Evolutionary conservation across 2,329 filamentous ascomycete genomes (phyloP), one percentile per base, ranked within the genome.

Genomic region (Colletotrichum sp.): DNA sequence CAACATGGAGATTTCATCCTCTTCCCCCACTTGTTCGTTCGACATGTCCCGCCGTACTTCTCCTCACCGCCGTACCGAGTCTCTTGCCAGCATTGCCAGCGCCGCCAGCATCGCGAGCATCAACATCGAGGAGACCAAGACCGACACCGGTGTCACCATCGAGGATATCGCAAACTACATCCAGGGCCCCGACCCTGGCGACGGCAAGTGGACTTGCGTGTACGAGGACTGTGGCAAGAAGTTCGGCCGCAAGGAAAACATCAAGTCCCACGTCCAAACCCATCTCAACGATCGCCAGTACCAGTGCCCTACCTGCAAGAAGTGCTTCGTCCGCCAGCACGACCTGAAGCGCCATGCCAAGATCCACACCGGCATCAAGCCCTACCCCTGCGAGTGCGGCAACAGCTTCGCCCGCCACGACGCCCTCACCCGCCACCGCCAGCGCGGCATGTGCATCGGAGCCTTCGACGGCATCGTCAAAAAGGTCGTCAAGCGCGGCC

Each of bases 221-320:
- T 96, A 87, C 73, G 89, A 95, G 10, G 93, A 93, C 32, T 99
- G 97, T 85, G 91, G 93, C 80, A 98, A 98, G 85, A 92, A 93
- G 69, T 99, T 99, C 83, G 96, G 96, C n/a, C 92, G 97, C 80
- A 98, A 98, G 84, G 97, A 99, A 85, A 99, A 99, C 86, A 98
- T 99, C 88, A 98, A 98, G 84, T 98, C 96, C 1, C 97, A 99
- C 84, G 95, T 99, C 16, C 97, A 99, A 86, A 99, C 97, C 5
- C 97, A 99, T 85, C 93, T 99, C 78, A 97, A 98, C 81, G 97
- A 99, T 84, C 92, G 97, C 64, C 97, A 98, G 83, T 99, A 95
- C 87, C 94, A 95, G 84, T 99, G 97, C 86, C 96, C 96, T 62
- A 93, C 95, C 71, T 99, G 97, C 87, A 90, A 94, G 69, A 99